Evolutionary conservation across 176 grass and related monocot genomes (phyloP).

Genomic region (Oryza nivara): DNA sequence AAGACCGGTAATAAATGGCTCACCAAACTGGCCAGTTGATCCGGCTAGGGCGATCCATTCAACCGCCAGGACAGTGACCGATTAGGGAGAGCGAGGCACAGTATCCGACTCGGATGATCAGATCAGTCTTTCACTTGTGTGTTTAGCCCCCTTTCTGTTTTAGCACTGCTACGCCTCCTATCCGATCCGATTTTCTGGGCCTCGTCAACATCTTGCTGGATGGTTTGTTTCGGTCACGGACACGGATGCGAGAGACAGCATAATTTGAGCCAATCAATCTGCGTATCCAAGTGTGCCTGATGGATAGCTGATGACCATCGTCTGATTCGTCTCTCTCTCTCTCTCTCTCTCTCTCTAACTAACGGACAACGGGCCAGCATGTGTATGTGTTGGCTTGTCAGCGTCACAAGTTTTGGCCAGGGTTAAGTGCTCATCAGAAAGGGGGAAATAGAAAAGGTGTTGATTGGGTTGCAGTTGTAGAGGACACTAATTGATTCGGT

Average conservation of each 20-base stretch:
- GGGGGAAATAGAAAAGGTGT: not conserved
- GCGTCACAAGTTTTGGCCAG: not conserved
- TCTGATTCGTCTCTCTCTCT: not conserved
- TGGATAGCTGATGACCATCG: not conserved
- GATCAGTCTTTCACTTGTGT: too few relatives aligned
- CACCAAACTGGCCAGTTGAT: not conserved
- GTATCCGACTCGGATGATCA: not conserved
- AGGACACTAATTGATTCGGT: not conserved
- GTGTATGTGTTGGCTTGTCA: not conserved
- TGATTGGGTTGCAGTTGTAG: conserved; percentile 10
- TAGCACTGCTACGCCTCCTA: not conserved
- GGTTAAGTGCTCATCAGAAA: not conserved
- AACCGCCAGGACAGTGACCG: conserved; percentile 11
- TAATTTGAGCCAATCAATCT: conserved; percentile 9
- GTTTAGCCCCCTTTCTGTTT: not conserved
- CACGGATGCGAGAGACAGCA: not conserved
- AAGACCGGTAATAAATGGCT: conserved; percentile 2
- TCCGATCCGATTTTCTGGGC: not conserved
- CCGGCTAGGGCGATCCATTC: not conserved
- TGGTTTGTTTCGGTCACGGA: not conserved
- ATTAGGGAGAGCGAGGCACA: not conserved
- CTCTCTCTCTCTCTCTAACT: not conserved
- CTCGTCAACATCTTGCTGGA: not conserved
- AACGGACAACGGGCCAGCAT: not conserved
- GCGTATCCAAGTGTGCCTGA: not conserved